Conservation (phyloP, 129 eudicot species). For the Flaveria sonorensis region DNA sequence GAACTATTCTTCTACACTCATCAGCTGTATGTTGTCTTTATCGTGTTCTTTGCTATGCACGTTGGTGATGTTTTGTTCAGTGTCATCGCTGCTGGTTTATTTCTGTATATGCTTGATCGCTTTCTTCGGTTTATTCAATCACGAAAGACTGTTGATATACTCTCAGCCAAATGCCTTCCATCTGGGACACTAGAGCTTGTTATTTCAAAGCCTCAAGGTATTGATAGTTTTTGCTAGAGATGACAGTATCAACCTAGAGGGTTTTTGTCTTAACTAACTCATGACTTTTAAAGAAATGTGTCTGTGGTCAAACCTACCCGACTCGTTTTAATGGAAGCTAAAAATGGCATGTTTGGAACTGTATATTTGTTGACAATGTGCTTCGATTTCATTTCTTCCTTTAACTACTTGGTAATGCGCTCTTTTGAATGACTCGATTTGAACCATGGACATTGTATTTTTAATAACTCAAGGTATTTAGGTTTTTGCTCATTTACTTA, state of each 20-base stretch:
- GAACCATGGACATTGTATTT: background rate
- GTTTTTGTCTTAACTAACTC: background rate
- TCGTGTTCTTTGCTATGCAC: slow-evolving; percentile 73
- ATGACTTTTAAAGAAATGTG: background rate
- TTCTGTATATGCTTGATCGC: slow-evolving; percentile 85
- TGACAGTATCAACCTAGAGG: slow-evolving; percentile 3
- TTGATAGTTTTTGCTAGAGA: slow-evolving; percentile 1
- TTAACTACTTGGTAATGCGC: too few relatives aligned
- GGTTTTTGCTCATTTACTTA: too few relatives aligned
- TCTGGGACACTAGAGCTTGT: slow-evolving; percentile 78
- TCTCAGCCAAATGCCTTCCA: slow-evolving; percentile 73
- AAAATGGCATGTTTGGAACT: background rate
- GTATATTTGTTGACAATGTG: too few relatives aligned
- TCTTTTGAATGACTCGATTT: too few relatives aligned
- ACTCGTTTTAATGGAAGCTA: background rate
- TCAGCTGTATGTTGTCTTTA: slow-evolving; percentile 70
- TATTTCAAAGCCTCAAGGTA: slow-evolving; percentile 84
- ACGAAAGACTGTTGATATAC: slow-evolving; percentile 57
- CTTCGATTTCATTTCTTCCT: too few relatives aligned
- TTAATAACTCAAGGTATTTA: too few relatives aligned
- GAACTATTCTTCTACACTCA: slow-evolving; percentile 88
- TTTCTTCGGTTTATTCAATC: slow-evolving; percentile 83
- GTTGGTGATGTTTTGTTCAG: slow-evolving; percentile 67
- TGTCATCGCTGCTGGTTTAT: slow-evolving; percentile 63
- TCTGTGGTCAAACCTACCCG: background rate